Evolutionary conservation across 441 rosid species (phyloP), one percentile per base, ranked within the genome.

Genomic region (Aleurites moluccanus): DNA sequence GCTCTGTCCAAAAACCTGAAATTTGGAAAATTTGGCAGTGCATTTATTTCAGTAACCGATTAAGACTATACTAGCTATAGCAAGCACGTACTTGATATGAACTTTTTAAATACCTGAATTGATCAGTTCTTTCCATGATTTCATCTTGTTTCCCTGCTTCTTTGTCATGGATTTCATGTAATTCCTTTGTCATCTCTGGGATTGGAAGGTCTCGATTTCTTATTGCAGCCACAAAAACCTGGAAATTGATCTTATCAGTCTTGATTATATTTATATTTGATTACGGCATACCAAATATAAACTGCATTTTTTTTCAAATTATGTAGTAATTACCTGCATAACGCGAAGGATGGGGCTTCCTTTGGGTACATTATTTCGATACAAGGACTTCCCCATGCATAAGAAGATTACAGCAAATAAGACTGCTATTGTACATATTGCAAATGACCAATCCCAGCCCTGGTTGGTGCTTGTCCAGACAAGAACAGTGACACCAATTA

Each of bases 371-470:
- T 86, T 79, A 53, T 79, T 71, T 45, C 88, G 83, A 75, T 87
- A 90, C 62, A 85, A 65, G 0, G 89, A 77, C 78, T 82, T 88
- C 28, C 95, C 92, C 85, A 83, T 81, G 42, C 64, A 38, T 4
- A 86, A 57, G 70, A 75, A 83, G 18, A 85, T 53, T 6, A 86
- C 13, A 10, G 85, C 73, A 10, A 84, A 30, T 3, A 87, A 73
- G 56, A 85, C 83, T 0, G 88, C 90, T 1, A 85, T 0, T 2
- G 84, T 73, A 30, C 84, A 81, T 20, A 83, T 62, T 0, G 85
- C 86, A 42, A 90, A 88, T 5, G 81, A 83, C 87, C 86, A 85
- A 13, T 87, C 88, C 92, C 91, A 90, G 13, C 92, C 91, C 13
- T 78, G 73, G 67, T 88, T 78, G 50, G 83, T 61, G 71, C 87